Evolutionary conservation across 768 basidiomycete genomes (phyloP), one percentile per base, ranked within the genome.

Genomic region (Phylloporus scabripes): DNA sequence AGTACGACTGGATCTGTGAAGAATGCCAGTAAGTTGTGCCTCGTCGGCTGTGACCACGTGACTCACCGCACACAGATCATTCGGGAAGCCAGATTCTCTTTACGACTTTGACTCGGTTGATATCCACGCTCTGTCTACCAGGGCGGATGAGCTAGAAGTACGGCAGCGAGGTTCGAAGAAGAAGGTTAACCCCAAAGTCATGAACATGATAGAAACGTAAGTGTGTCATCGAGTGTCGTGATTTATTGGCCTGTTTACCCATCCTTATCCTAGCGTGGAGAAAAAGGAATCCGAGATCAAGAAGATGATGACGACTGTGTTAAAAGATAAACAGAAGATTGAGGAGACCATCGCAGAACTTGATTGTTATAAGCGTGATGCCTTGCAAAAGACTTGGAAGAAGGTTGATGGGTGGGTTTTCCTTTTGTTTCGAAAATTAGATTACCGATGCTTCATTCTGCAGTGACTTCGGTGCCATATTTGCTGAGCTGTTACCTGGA

Each of bases 401-500:
- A 95, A 95, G 63, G 96, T 99, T 59, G 87, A 89, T 63, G 79
- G 76, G 93, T 95, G 61, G 59, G 87, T 3, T 18, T 17, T 3
- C 17, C 37, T 29, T 5, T 41, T 20, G 20, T 24, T 37, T 18
- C 15, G 21, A 15, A 26, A 6, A 20, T 14, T 39, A 33, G n/a
- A 20, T 38, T 18, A 33, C 15, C 1, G 14, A 61, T 7, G 23
- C 7, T 21, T 3, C 10, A 1, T 23, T 26, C 20, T 29, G 8
- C 61, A 95, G 93, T 33, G 94, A 98, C 68, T 99, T 99, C 63
- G 96, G 96, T 7, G 82, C 79, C 9, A 98, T 99, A 65, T 98
- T 99, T 63, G 92, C 83, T 1, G 96, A 99, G 58, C 75, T 99
- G 5, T 70, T 99, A 2, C 96, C 96, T 0, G 93, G 94, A 23